Percentiles rank a stretch among this genome's conserved stretches.
These are phyloP conservation scores for Pholiota adiposa DNA, from an alignment of 1,284 basidiomycete species.

Conservation along the genomic window DNA sequence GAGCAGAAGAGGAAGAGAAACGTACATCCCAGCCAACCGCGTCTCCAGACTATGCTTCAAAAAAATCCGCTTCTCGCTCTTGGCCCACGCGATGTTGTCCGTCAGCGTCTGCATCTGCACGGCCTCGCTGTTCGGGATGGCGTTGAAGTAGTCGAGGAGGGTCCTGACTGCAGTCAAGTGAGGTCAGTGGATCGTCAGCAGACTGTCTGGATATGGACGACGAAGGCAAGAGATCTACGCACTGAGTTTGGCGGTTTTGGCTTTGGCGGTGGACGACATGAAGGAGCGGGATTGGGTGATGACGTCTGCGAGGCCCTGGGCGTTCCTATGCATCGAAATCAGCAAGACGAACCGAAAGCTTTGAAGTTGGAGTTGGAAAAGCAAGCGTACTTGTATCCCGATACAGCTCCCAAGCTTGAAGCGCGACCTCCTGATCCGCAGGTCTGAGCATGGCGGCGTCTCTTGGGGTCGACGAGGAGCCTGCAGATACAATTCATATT, in stretches of 20 bases:
- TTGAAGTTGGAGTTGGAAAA: neutral
- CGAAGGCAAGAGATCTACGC: conserved; percentile 36
- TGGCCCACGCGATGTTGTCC: conserved; percentile 95
- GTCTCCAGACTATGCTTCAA: conserved; percentile 94
- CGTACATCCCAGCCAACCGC: conserved; percentile 83
- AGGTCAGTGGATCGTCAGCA: too few relatives aligned
- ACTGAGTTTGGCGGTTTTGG: conserved; percentile 98
- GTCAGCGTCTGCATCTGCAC: conserved; percentile 87
- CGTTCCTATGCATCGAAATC: conserved; percentile 61
- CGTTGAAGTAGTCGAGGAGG: conserved; percentile 86
- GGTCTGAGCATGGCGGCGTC: conserved; percentile 56
- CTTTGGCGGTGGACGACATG: conserved; percentile 95
- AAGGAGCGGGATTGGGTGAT: conserved; percentile 88
- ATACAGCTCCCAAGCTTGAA: conserved; percentile 93
- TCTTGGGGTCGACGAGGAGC: conserved; percentile 27
- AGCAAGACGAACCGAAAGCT: neutral
- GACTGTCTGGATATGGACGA: too few relatives aligned
- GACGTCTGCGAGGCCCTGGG: conserved; percentile 84
- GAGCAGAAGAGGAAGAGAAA: conserved; percentile 16
- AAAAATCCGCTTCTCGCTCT: conserved; percentile 92
- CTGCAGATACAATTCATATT: conserved; percentile 16
- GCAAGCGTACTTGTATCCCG: conserved; percentile 79
- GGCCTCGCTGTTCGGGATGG: conserved; percentile 76
- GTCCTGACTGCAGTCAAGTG: conserved; percentile 88
- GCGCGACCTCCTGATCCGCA: conserved; percentile 84